These are phyloP conservation scores for Trichoderma semiorbis DNA, from an alignment of 2,329 filamentous ascomycete genomes.

Conservation along the genomic window DNA sequence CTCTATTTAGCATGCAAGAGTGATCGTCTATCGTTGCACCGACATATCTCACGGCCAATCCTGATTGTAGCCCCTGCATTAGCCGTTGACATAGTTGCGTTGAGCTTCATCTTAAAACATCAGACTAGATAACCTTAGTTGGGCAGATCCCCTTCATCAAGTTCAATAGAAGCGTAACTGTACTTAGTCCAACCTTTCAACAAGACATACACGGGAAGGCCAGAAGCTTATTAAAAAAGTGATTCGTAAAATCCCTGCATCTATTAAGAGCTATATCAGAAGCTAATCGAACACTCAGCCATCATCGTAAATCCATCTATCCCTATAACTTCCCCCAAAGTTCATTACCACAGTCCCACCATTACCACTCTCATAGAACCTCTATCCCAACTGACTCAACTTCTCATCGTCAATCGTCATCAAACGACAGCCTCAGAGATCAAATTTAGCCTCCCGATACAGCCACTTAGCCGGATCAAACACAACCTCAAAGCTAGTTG, in stretches of 20 bases:
- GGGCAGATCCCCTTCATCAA: background rate
- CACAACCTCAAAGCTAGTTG: constrained; percentile 64
- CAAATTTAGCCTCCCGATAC: constrained; percentile 35
- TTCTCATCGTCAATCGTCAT: background rate
- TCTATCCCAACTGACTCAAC: background rate
- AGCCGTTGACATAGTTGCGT: background rate
- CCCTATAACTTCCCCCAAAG: background rate
- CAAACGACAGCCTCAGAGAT: constrained; percentile 11
- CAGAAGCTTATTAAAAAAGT: background rate
- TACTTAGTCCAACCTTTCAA: background rate
- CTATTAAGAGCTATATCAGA: background rate
- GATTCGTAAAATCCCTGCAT: background rate
- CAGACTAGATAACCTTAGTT: background rate
- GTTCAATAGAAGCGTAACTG: background rate
- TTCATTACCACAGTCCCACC: background rate
- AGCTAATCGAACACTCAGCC: background rate
- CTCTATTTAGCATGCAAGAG: too few species aligned
- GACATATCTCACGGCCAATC: background rate
- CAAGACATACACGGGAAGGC: background rate
- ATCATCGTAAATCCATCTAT: background rate
- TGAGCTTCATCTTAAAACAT: background rate
- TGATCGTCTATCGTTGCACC: background rate
- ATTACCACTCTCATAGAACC: background rate
- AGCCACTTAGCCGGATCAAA: constrained; percentile 59
- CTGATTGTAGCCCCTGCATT: background rate